These are phyloP conservation scores for Suillus hirtellus DNA, from an alignment of 768 basidiomycete species.

Conservation along the genomic window DNA sequence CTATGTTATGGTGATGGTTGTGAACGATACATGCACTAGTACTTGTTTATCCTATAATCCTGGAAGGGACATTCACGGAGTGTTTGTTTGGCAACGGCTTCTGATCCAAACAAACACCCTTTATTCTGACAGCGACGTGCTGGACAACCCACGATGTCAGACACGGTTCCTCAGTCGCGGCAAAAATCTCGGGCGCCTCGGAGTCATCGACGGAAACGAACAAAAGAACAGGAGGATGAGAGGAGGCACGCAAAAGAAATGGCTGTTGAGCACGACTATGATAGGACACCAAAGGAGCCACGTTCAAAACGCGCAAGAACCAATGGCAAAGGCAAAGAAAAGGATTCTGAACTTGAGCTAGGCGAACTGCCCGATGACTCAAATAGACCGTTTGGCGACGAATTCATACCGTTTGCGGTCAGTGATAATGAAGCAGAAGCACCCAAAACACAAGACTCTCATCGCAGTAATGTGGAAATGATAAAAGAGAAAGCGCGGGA, in stretches of 20 bases:
- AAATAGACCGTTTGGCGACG: slow-evolving; percentile 26
- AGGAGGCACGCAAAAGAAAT: slow-evolving; percentile 8
- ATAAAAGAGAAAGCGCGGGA: slow-evolving; percentile 25
- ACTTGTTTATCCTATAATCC: background rate
- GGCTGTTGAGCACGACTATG: background rate
- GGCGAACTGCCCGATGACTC: slow-evolving; percentile 16
- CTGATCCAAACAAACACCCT: slow-evolving; percentile 28
- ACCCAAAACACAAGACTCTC: slow-evolving; percentile 11
- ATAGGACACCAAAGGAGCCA: slow-evolving; percentile 16
- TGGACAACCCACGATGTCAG: background rate
- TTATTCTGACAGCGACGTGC: background rate
- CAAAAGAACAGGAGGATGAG: slow-evolving; percentile 8
- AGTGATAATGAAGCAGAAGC: slow-evolving; percentile 21
- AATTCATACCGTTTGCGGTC: slow-evolving; percentile 32
- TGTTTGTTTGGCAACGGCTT: slow-evolving; percentile 28
- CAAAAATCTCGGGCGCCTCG: slow-evolving; percentile 8
- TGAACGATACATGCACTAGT: background rate
- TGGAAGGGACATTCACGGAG: background rate
- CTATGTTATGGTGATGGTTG: background rate
- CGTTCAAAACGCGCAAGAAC: slow-evolving; percentile 22
- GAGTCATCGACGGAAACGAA: slow-evolving; percentile 7
- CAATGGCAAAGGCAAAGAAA: slow-evolving; percentile 19
- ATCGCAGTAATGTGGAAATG: slow-evolving; percentile 19
- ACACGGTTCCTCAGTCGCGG: background rate
- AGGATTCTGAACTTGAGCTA: slow-evolving; percentile 16